Evolutionary conservation across 768 basidiomycete genomes (phyloP), one percentile per base, ranked within the genome.

Genomic region (Wakefieldia striispora): DNA sequence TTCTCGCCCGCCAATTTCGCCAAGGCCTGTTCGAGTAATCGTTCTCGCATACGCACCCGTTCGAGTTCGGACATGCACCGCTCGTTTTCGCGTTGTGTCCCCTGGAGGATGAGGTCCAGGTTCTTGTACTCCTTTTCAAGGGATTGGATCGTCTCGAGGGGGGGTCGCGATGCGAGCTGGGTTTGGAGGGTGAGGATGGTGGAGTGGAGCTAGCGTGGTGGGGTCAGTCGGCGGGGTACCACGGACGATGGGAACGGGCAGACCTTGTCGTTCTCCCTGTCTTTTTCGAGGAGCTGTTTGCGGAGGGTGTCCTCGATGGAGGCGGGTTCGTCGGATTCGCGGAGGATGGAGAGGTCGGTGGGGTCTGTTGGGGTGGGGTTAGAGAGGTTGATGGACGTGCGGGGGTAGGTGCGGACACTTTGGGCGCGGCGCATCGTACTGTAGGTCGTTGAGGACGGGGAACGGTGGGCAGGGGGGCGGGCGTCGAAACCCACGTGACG

Each of bases 11-110:
- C 85, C 19, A 90, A 67, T 53, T 79, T 83, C 6, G 80, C 72
- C 13, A 93, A 66, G 41, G 88, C 86, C 27, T 80, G 76, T 62
- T 93, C 90, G 31, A 91, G 77, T 67, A 81, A 74, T 65, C 88
- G 87, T 67, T 90, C 87, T 42, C 90, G 75, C n/a, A 74, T 75
- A 50, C 80, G 87, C 3, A 72, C 76, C 55, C 85, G 75, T 48
- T 91, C 89, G 3, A 90, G 72, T 50, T 91, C 88, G 0, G 80
- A 75, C 90, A 92, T 91, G 54, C 84, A 86, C 42, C 85, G 75
- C 57, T 91, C 89, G 59, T 93, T 93, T 71, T 93, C 91, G 43
- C 88, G 72, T 55, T 91, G 88, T 0, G 90, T 91, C 0, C 89
- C 90, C 51, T 87, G 80, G 0, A 91, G 68, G 3, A 92, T 72